Evolutionary conservation across 2,329 filamentous ascomycete species (phyloP), one percentile per base, ranked within the genome.

Genomic region (Aspergillus sp.): DNA sequence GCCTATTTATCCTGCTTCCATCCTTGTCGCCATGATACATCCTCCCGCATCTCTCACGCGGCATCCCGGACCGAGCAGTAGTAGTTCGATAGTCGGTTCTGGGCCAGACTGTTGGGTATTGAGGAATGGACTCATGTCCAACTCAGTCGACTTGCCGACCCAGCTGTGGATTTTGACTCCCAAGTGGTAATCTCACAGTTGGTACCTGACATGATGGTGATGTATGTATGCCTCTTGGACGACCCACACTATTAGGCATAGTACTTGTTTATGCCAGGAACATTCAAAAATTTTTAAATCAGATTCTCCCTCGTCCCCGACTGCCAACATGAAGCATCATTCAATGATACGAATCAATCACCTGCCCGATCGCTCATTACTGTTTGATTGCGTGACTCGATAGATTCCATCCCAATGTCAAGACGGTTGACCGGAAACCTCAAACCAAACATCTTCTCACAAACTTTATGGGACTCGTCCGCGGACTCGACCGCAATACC

Each of bases 1-100:
- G 55, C 38, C 41, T 46, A 46, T 45, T 58, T 45, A 9, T 47
- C 11, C 28, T 51, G 7, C 15, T 51, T 51, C 30, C 48, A 34
- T 34, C 38, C 34, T 58, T 53, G 13, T 53, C 28, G 15, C 17
- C 38, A 50, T 50, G 45, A 50, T 46, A 30, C n/a, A 30, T 52
- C 47, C 7, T 38, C 46, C 34, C 34, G 34, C 11, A 15, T 41
- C 25, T 41, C 13, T 41, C 34, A 41, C 34, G 34, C 34, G 34
- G 34, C 34, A 41, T 41, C 34, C 34, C 11, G 34, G 34, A 41
- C 11, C 34, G 11, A 41, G 34, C 34, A 41, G 34, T 41, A 41
- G 34, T 41, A 8, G 34, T 11, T 41, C 34, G 34, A 41, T 41
- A 41, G 34, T 41, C 13, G 34, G 15, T 15, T 15, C 34, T 41